phyloP scores from a whole-genome alignment of 2,329 filamentous ascomycete species.

The Fusarium irregulare region DNA sequence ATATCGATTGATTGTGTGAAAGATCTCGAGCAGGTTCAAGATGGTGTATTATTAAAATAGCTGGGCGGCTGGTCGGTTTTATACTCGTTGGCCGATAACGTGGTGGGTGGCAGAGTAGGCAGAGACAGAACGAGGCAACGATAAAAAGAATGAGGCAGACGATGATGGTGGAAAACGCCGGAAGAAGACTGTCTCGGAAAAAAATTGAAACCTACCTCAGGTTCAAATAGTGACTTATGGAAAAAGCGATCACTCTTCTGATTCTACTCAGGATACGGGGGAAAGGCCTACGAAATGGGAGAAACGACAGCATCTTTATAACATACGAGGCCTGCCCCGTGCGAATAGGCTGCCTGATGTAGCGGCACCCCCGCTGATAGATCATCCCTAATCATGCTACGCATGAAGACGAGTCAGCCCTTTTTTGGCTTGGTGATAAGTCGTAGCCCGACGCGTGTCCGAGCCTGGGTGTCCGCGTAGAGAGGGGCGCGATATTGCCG shows the following conservation, averaged over 20 bases:
- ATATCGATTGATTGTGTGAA: conserved; percentile 47
- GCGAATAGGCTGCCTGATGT: conserved; percentile 40
- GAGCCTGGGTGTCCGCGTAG: conserved; percentile 20
- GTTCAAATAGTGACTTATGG: conserved; percentile 35
- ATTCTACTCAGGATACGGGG: conserved; percentile 14
- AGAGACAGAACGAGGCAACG: conserved; percentile 27
- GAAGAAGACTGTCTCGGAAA: conserved; percentile 20
- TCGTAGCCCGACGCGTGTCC: conserved; percentile 34
- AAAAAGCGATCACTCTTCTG: conserved; percentile 38
- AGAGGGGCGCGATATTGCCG: conserved; percentile 20
- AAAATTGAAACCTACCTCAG: conserved; percentile 49
- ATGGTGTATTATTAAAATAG: conserved; percentile 27
- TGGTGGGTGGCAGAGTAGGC: conserved; percentile 13
- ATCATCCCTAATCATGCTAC: conserved; percentile 17
- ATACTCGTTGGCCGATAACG: conserved; percentile 23
- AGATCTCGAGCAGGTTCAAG: background rate
- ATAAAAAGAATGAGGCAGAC: conserved; percentile 27
- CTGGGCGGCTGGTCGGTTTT: conserved; percentile 14
- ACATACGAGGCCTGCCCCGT: conserved; percentile 40
- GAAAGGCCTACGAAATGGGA: conserved; percentile 3
- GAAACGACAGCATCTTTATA: conserved; percentile 44
- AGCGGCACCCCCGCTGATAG: conserved; percentile 33
- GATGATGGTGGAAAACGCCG: conserved; percentile 21
- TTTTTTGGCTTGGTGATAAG: conserved; percentile 38
- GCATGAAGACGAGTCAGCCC: conserved; percentile 39